Base-by-base conservation (phyloP, 108 stramenopile genomes). In the Phaeodactylum tricornutum region DNA sequence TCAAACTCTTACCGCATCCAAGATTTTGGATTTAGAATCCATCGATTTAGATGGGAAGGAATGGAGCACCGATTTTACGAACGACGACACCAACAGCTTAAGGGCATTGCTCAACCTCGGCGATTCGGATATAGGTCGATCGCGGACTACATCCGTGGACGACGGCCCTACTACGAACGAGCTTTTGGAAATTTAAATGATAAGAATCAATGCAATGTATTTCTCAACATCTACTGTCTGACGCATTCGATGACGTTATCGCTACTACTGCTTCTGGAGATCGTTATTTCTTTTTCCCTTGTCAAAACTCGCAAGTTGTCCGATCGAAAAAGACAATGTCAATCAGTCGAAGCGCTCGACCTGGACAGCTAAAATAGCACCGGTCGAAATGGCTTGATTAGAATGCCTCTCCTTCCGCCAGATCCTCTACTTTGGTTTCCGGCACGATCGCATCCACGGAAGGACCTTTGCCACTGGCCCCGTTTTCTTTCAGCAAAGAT, bases 31-130 rank as follows among this genome's bases (percentile, higher is more conserved):
- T 22, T 16, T 60, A 9, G 17, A 26, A 11, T 27, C 40, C 24
- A 30, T 60, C 15, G 49, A 60, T 33, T 29, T 60, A 16, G 27
- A 24, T 3, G 36, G 48, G 30, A 16, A 31, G 35, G 61, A 62
- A 26, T 62, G 61, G 61, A 44, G 22, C 17, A 4, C 28, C 9
- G 61, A 53, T 20, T 54, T 53, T 47, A 54, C 26, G 6, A 36
- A 37, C 16, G 57, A 48, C 16, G 57, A 48, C 19, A 42, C 53
- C 1, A 26, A n/a, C n/a, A n/a, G n/a, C n/a, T n/a, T 54, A 16
- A 2, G 40, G 25, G 53, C 40, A 28, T 26, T 54, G 23, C n/a
- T 54, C 21, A 40, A 54, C 2, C 25, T 54, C 28, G 22, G 24
- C 2, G 39, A 54, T 54, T n/a, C n/a, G n/a, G n/a, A n/a, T n/a